Conservation (phyloP, 1,139 yeast species). For the Yamadazyma triangularis region DNA sequence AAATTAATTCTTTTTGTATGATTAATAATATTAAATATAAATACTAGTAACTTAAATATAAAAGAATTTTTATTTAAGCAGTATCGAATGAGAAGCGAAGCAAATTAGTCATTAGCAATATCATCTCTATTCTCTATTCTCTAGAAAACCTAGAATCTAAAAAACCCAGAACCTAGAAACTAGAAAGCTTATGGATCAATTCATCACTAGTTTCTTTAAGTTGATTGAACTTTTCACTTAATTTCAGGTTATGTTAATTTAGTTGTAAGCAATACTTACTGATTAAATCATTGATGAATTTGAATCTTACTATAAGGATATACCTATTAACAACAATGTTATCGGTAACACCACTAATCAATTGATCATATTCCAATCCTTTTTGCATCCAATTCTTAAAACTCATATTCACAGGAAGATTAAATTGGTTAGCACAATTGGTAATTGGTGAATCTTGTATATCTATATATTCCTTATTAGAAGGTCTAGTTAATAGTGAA, state of each 20-base stretch:
- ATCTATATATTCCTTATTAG: not conserved
- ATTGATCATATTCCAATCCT: slow-evolving; percentile 1
- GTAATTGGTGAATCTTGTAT: not conserved
- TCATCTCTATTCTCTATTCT: no score
- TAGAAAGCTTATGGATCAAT: not conserved
- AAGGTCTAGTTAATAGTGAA: not conserved
- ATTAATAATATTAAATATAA: slow-evolving; percentile 5
- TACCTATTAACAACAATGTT: slow-evolving; percentile 3
- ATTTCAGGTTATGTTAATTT: slow-evolving; percentile 1
- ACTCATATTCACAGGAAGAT: slow-evolving; percentile 2
- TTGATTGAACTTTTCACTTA: not conserved
- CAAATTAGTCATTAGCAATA: no score
- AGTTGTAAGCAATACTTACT: slow-evolving; percentile 1
- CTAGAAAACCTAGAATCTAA: no score
- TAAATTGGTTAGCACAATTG: not conserved
- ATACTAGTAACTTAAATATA: not conserved
- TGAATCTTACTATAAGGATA: slow-evolving; percentile 1
- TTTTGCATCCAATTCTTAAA: slow-evolving; percentile 3
- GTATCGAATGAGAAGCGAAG: no score
- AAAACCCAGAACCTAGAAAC: no score
- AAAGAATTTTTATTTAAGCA: no score
- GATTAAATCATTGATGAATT: slow-evolving; percentile 1
- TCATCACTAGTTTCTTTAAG: not conserved
- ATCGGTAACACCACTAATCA: slow-evolving; percentile 1
- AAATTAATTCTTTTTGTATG: slow-evolving; percentile 45